Evolutionary conservation across 495 filamentous ascomycete species (phyloP), one percentile per base, ranked within the genome.

Genomic region (Daldinia concentrica): DNA sequence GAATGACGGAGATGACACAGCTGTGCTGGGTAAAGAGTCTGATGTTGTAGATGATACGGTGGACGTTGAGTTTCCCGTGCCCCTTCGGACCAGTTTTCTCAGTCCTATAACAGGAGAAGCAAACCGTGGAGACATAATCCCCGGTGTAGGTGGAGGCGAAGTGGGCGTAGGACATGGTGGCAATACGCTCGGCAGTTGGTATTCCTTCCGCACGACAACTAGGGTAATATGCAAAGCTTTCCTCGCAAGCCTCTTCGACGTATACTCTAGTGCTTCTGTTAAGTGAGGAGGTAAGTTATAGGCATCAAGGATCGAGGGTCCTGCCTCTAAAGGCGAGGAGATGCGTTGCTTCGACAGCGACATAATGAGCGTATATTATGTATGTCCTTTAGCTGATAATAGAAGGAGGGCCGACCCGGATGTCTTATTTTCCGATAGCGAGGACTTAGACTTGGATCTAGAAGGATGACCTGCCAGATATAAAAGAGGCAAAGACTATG

Each of bases 281-380:
- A 88, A 62, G 43, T 78, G 76, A 32, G 73, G 65, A 2, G 86
- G 83, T 6, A 87, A 77, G 30, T 84, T 81, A 67, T 83, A 77
- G 50, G 74, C 73, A 57, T 86, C 85, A 48, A 83, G 78, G 48
- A 87, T 77, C 39, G 84, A 86, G 0, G 75, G 72, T 6, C 85
- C 84, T 17, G 86, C 85, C 66, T 86, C 86, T 41, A 88, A 80
- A n/a, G 86, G 85, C 41, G 83, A 80, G 0, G 86, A 87, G 66
- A 87, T 88, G 58, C 77, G 78, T 41, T 79, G 78, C 77, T 83
- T 86, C 52, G 66, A 65, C 56, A 84, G 63, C 58, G 76, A 75
- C 75, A 82, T 74, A 22, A 39, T 37, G 66, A 39, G 50, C 50
- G 37, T n/a, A n/a, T n/a, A n/a, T n/a, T n/a, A n/a, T n/a, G n/a